phyloP scores from a whole-genome alignment of 805 yeast species.

The Kazachstania africana region DNA sequence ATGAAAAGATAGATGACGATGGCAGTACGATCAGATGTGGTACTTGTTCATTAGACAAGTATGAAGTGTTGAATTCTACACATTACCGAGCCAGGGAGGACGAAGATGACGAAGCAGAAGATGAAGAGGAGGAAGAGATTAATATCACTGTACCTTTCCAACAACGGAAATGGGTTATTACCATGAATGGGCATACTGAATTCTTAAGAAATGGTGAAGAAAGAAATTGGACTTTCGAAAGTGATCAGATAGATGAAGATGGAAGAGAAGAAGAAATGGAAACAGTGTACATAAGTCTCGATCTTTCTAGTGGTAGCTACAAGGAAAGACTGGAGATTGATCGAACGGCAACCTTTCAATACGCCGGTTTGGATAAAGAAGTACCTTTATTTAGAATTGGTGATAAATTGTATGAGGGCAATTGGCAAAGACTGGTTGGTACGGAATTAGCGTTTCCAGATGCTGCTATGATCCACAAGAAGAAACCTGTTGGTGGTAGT shows the following conservation, averaged over 20 bases:
- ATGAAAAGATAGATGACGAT: slow-evolving; percentile 34
- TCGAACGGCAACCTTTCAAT: slow-evolving; percentile 35
- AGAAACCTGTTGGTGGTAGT: slow-evolving; percentile 1
- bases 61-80: slow-evolving; percentile 18
- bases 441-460: slow-evolving; percentile 42
- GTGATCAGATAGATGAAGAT: slow-evolving; percentile 12
- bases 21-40: slow-evolving; percentile 55
- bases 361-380: slow-evolving; percentile 43
- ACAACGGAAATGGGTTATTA: slow-evolving; percentile 44
- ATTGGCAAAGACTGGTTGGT: slow-evolving; percentile 71
- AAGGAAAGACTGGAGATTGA: slow-evolving; percentile 23
- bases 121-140: slow-evolving; percentile 5
- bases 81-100: slow-evolving; percentile 3
- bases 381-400: slow-evolving; percentile 49
- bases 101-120: slow-evolving; percentile 9
- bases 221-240: slow-evolving; percentile 89
- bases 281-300: slow-evolving; percentile 44
- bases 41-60: slow-evolving; percentile 73
- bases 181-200: slow-evolving; percentile 61
- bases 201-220: slow-evolving; percentile 74
- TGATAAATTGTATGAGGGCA: slow-evolving; percentile 52
- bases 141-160: slow-evolving; percentile 6
- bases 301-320: slow-evolving; percentile 32
- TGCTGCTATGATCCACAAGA: slow-evolving; percentile 14
- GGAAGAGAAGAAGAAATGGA: slow-evolving; percentile 25